Evolutionary conservation across 345 rosid genomes (phyloP).

Genomic region (Brassica rapa): DNA sequence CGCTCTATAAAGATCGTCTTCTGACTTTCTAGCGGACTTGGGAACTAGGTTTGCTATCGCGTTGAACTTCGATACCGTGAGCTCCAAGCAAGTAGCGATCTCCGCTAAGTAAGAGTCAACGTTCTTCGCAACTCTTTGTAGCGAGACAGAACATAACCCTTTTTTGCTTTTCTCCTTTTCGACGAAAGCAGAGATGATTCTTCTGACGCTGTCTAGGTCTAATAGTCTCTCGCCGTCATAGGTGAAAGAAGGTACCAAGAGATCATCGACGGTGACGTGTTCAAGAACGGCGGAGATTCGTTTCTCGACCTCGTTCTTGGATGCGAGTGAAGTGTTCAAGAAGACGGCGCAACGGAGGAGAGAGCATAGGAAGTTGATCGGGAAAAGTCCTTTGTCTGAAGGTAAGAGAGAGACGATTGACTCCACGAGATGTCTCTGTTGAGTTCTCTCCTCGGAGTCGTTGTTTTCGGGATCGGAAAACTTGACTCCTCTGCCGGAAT

Average conservation of each 20-base stretch:
- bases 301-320: conserved; percentile 82
- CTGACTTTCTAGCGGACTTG: conserved; percentile 67
- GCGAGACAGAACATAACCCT: conserved; percentile 52
- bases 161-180: conserved; percentile 76
- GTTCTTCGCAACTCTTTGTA: conserved; percentile 69
- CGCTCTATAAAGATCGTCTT: conserved; percentile 88
- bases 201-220: conserved; percentile 81
- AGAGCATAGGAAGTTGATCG: conserved; percentile 79
- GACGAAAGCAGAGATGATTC: conserved; percentile 66
- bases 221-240: conserved; percentile 79
- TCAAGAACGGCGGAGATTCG: conserved; percentile 71
- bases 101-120: conserved; percentile 78
- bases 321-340: conserved; percentile 53
- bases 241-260: conserved; percentile 69
- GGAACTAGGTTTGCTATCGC: conserved; percentile 77
- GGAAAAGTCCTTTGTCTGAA: conserved; percentile 69
- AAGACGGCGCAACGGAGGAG: conserved; percentile 82
- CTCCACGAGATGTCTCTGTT: conserved; percentile 64
- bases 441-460: conserved; percentile 45
- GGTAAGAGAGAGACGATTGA: conserved; percentile 72
- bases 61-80: conserved; percentile 78
- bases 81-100: conserved; percentile 60
- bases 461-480: conserved; percentile 31
- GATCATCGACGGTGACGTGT: conserved; percentile 77
- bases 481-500: conserved; percentile 59